Evolutionary conservation across 176 grass and related monocot genomes (phyloP).

Genomic region (Oropetium thomaeum): DNA sequence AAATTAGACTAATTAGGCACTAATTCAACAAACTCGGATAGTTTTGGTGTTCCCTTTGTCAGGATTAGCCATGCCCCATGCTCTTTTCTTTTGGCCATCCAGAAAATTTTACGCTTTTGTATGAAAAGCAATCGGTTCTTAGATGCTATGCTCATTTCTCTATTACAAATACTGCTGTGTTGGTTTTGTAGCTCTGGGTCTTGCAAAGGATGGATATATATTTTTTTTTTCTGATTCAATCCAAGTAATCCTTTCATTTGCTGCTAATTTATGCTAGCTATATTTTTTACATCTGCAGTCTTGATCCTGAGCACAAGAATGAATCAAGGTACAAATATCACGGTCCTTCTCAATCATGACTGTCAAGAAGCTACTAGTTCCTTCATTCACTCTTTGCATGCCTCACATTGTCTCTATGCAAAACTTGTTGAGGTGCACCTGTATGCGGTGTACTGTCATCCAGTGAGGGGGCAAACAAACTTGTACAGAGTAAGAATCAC

Average conservation of each 20-base stretch:
- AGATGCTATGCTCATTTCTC: background rate
- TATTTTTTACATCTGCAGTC: constrained; percentile 42
- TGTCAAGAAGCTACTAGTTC: background rate
- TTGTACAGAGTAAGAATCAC: constrained; percentile 43
- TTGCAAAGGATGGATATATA: background rate
- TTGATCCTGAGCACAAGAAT: constrained; percentile 97
- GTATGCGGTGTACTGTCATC: background rate
- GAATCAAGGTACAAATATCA: constrained; percentile 87
- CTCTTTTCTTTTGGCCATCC: background rate
- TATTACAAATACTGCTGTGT: background rate
- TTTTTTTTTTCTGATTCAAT: background rate
- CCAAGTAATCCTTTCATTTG: background rate
- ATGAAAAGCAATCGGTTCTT: background rate
- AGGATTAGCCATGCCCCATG: background rate
- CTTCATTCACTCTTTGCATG: constrained; percentile 18
- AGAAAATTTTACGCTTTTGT: background rate
- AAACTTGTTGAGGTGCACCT: constrained; percentile 21
- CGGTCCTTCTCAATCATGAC: constrained; percentile 57
- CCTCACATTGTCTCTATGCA: background rate
- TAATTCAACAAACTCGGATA: constrained; percentile 3
- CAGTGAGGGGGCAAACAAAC: background rate
- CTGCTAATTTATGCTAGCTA: background rate
- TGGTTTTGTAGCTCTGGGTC: background rate
- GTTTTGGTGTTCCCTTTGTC: background rate
- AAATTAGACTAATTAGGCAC: background rate